These are phyloP conservation scores for Cercospora beticola DNA, from an alignment of 2,329 filamentous ascomycete genomes.

Conservation along the genomic window DNA sequence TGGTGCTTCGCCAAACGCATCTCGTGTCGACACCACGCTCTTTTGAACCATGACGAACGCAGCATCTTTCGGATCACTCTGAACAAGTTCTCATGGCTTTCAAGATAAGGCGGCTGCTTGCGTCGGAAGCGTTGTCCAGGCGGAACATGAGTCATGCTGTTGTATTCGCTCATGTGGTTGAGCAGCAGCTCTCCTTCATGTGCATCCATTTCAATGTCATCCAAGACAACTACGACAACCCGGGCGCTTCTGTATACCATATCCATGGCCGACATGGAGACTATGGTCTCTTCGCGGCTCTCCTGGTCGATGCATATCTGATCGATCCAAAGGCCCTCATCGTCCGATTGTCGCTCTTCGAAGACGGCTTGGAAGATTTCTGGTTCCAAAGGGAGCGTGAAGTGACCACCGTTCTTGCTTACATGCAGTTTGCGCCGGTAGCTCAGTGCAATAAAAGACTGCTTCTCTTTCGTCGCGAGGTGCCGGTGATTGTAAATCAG, in stretches of 20 bases:
- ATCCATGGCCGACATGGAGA: constrained; percentile 45
- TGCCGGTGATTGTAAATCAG: constrained; percentile 41
- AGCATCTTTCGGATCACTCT: constrained; percentile 41
- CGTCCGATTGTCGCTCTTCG: constrained; percentile 37
- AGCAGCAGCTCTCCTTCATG: constrained; percentile 41
- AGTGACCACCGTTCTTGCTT: constrained; percentile 37
- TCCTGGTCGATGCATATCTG: constrained; percentile 48
- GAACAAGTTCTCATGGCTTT: constrained; percentile 35
- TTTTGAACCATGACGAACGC: constrained; percentile 45
- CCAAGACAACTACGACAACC: constrained; percentile 43
- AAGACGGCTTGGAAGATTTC: constrained; percentile 45
- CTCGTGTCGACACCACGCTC: constrained; percentile 49
- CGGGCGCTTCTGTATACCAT: constrained; percentile 45
- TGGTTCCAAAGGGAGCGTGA: constrained; percentile 42
- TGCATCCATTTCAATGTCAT: constrained; percentile 41
- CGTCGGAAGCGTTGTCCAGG: constrained; percentile 36
- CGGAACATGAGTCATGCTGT: constrained; percentile 32
- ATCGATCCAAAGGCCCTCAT: constrained; percentile 48
- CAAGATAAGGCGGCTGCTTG: constrained; percentile 36
- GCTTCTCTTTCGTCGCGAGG: constrained; percentile 35
- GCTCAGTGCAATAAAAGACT: constrained; percentile 47
- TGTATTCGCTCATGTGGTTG: constrained; percentile 43
- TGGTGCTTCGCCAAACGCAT: constrained; percentile 44
- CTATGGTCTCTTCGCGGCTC: constrained; percentile 41
- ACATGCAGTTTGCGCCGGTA: constrained; percentile 43